Evolutionary conservation across 129 eudicot genomes (phyloP).

Genomic region (Saussurea involucrata): DNA sequence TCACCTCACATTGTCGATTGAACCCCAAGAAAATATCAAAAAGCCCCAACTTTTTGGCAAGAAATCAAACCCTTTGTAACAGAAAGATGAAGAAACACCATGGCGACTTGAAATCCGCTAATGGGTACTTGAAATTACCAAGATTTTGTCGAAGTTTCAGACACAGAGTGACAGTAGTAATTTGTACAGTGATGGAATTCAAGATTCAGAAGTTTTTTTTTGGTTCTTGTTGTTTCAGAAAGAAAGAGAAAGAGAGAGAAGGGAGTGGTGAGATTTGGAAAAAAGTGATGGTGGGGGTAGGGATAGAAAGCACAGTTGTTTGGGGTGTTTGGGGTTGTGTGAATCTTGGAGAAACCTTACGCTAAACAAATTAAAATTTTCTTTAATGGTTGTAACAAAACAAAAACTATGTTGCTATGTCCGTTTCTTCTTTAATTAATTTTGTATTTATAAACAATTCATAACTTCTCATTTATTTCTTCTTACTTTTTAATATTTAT

Average conservation of each 20-base stretch:
- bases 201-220: conserved; percentile 29
- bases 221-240: background rate
- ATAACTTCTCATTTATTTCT: background rate
- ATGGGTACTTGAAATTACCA: conserved; percentile 12
- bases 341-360: conserved; percentile 57
- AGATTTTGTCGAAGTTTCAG: conserved; percentile 17
- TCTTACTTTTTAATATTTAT: background rate
- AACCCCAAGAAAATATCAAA: conserved; percentile 2
- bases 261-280: conserved; percentile 41
- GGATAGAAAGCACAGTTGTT: conserved; percentile 21
- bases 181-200: conserved; percentile 27
- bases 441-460: background rate
- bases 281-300: conserved; percentile 35
- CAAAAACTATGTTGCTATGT: conserved; percentile 27
- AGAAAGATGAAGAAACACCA: conserved; percentile 33
- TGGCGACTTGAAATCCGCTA: conserved; percentile 16
- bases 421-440: conserved; percentile 7
- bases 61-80: conserved; percentile 4
- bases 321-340: conserved; percentile 46
- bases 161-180: background rate
- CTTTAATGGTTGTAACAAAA: conserved; percentile 6
- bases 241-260: conserved; percentile 17
- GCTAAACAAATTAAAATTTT: conserved; percentile 31
- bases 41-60: background rate
- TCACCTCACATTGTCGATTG: conserved; percentile 55